These are phyloP conservation scores for Pseudopyrenochaeta lycopersici DNA, from an alignment of 2,329 filamentous ascomycete species.

Conservation along the genomic window DNA sequence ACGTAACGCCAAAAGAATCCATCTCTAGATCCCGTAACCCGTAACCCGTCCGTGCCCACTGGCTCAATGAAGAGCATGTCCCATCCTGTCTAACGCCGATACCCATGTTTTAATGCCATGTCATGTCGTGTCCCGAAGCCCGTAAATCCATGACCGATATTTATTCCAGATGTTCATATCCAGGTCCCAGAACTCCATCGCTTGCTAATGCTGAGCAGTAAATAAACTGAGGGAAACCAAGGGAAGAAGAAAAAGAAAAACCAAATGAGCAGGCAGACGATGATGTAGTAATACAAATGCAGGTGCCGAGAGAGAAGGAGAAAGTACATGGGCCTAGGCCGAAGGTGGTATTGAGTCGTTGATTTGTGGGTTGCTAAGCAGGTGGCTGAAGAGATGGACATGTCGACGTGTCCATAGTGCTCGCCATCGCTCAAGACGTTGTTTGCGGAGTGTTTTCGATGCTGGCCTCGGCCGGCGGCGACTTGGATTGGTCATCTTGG, in stretches of 20 bases:
- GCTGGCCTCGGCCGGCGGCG: conserved; percentile 15
- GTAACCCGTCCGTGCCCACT: conserved; percentile 8
- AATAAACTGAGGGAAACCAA: background rate
- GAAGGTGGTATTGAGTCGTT: background rate
- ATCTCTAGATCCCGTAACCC: conserved; percentile 8
- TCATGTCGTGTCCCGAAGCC: background rate
- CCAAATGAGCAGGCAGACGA: no score
- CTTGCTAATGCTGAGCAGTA: conserved; percentile 18
- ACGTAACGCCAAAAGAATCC: conserved; percentile 9
- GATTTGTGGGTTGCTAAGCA: background rate
- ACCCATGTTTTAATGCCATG: background rate
- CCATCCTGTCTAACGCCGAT: conserved; percentile 3
- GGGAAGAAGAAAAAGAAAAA: background rate
- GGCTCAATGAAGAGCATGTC: conserved; percentile 26
- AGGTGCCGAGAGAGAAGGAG: background rate
- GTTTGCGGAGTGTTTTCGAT: conserved; percentile 35
- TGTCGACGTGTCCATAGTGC: background rate
- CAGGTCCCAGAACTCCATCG: conserved; percentile 16
- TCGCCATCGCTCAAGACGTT: conserved; percentile 39
- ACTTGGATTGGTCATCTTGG: conserved; percentile 4
- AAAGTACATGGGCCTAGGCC: conserved; percentile 7
- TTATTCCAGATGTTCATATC: conserved; percentile 1
- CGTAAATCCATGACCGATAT: background rate
- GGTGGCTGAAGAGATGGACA: background rate
- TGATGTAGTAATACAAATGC: conserved; percentile 9